These are phyloP conservation scores for Chytridium lagenaria DNA, from an alignment of 371 early-diverging fungal genomes.

Conservation along the genomic window DNA sequence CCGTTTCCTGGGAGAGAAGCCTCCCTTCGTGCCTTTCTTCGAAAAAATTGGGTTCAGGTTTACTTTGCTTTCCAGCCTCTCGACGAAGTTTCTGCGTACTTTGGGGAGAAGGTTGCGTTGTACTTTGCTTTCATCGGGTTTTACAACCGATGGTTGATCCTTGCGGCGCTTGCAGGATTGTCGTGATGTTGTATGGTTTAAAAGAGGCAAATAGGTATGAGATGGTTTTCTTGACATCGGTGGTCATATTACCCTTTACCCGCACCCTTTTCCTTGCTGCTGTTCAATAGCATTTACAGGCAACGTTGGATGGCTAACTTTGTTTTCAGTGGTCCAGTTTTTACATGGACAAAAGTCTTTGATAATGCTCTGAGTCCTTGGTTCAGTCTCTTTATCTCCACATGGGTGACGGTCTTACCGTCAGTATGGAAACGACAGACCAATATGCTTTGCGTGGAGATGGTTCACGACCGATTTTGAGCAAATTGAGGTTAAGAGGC, in stretches of 20 bases:
- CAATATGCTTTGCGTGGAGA: conserved; percentile 50
- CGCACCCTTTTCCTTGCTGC: too few relatives aligned
- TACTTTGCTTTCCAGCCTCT: conserved; percentile 42
- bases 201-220: conserved; percentile 23
- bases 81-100: conserved; percentile 55
- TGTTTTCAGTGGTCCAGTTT: not conserved
- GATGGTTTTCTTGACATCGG: too few relatives aligned
- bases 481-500: conserved; percentile 53
- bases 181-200: conserved; percentile 55
- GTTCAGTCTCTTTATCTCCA: conserved; percentile 59
- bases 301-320: too few relatives aligned
- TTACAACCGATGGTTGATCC: conserved; percentile 49
- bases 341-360: conserved; percentile 45
- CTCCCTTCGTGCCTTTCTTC: not conserved
- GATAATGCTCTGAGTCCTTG: conserved; percentile 62
- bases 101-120: conserved; percentile 67
- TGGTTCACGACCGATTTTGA: conserved; percentile 65
- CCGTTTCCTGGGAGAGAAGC: not conserved
- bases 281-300: too few relatives aligned
- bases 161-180: conserved; percentile 49
- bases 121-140: conserved; percentile 66
- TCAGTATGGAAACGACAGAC: conserved; percentile 66
- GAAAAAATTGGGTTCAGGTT: conserved; percentile 22
- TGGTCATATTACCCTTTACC: too few relatives aligned
- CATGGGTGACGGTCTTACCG: conserved; percentile 60